Evolutionary conservation across 306 rosid species (phyloP), one percentile per base, ranked within the genome.

Genomic region (Morella rubra): DNA sequence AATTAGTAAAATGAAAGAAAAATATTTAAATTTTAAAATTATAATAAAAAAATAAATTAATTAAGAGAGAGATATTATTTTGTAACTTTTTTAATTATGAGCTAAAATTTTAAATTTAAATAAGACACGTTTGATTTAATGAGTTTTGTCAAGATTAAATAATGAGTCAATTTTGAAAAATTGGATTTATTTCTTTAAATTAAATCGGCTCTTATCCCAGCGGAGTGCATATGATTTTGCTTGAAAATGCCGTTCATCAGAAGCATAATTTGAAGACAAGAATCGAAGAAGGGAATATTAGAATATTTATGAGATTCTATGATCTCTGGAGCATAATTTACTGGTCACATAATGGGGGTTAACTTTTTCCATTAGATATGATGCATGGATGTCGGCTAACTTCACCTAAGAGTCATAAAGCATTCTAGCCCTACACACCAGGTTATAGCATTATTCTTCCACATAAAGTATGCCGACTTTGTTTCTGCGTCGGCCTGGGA

Each of bases 231-330:
- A 32, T 32, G 37, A 32, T 2, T 27, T 27, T 32, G 37, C 37
- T 32, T 32, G 37, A 32, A 32, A 32, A 32, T 32, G 62, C 20
- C 52, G 72, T 64, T 76, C 65, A 59, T 22, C 7, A 11, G 6
- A 11, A 60, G n/a, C 67, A 12, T 60, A 27, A 27, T 64, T 4
- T 7, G 22, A 65, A 65, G 9, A 32, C n/a, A 66, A 71, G 69
- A 68, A 84, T 76, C 77, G 68, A 74, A 70, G 60, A 44, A 67
- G 50, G 66, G 83, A 84, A 81, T 73, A 58, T 58, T 75, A 75
- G 77, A 61, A 64, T 61, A 16, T 53, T 55, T 69, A 27, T 6
- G 16, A 62, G 40, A 75, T 79, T 78, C 61, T 65, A 61, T 18
- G 71, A 65, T 65, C 42, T 65, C 41, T 47, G 18, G 1, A 8